A percentile compares a stretch with the other conserved stretches of the same genome.
Evolutionary conservation across 2,329 filamentous ascomycete species (phyloP).

Genomic region (Ceratocystis cacaofunesta): DNA sequence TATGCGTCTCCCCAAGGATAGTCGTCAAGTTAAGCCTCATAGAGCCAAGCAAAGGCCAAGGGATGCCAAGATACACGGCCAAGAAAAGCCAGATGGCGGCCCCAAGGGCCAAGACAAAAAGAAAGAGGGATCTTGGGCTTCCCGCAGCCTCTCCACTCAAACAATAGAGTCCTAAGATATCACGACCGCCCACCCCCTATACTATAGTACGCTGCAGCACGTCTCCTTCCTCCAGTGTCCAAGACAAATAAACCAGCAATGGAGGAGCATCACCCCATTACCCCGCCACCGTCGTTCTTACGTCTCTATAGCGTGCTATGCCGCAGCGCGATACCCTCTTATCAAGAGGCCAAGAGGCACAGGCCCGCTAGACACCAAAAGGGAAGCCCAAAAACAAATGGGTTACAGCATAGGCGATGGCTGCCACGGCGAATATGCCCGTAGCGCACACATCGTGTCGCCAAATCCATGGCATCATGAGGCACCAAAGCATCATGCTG

Average conservation of each 20-base stretch:
- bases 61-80: neutral
- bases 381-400: neutral
- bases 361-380: neutral
- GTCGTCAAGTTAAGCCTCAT: constrained; percentile 3
- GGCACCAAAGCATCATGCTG: neutral
- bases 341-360: neutral
- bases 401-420: neutral
- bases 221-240: neutral
- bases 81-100: neutral
- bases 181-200: neutral
- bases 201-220: neutral
- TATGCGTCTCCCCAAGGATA: neutral
- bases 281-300: neutral
- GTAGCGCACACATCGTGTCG: neutral
- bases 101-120: neutral
- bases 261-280: neutral
- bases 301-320: neutral
- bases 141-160: neutral
- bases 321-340: neutral
- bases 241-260: neutral
- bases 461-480: neutral
- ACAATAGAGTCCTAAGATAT: neutral
- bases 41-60: constrained; percentile 1
- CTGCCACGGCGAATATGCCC: neutral
- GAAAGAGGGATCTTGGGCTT: neutral